Evolutionary conservation across 2,329 filamentous ascomycete genomes (phyloP), one percentile per base, ranked within the genome.

Genomic region (Ophidiomyces ophidiicola): DNA sequence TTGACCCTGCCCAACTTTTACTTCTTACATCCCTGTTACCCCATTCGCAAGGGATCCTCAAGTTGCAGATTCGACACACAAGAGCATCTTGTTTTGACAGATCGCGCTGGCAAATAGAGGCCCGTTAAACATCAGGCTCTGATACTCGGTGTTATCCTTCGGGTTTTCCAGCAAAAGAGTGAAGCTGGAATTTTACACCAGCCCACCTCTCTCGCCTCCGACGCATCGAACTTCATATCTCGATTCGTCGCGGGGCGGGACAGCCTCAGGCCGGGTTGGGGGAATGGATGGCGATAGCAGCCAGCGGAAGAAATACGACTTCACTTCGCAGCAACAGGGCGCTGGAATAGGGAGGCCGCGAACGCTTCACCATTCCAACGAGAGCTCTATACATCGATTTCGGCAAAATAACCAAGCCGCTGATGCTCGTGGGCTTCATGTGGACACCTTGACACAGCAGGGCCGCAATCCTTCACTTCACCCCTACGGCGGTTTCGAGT

Each of bases 241-340:
- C 58, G 69, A 73, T 69, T 69, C 71, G 63, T 67, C 67, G 63
- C 63, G 69, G 63, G 67, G 65, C 63, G 65, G 68, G 60, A 65
- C 66, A 62, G 59, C 62, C 55, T 61, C 63, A 59, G 62, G 69
- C 61, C 61, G 65, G 59, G 62, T 66, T 55, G 59, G 68, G 67
- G 77, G 75, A 58, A 90, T 90, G 83, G 83, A 88, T 69, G 77
- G 81, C 64, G 75, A 78, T 67, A 74, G 74, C 63, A 76, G 73
- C 58, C 70, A 76, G 56, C 72, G 77, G 68, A 80, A 81, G 72
- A 80, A 81, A 68, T 75, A 80, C 72, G 81, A 82, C 63, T 69
- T 72, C 63, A 70, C 75, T 58, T 67, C 72, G 61, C 78, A 80
- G 64, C 69, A 74, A 55, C 50, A 55, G 42, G 52, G 49, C 44